Conservation (phyloP, 805 yeast genomes). For the Lachancea mirantina region DNA sequence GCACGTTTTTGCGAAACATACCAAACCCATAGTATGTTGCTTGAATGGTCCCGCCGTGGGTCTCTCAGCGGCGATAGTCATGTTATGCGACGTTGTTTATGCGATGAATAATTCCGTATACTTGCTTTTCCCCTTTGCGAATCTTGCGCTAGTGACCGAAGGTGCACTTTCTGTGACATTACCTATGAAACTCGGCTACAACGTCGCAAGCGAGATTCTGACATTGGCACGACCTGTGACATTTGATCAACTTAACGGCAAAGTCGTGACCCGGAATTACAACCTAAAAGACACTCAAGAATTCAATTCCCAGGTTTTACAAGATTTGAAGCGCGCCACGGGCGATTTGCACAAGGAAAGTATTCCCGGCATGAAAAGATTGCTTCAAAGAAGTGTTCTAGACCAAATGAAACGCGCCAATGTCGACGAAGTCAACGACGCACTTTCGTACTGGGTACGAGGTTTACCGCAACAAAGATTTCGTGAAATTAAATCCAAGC, state of each 20-base stretch:
- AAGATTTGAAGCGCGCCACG: slow-evolving; percentile 33
- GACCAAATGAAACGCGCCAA: slow-evolving; percentile 42
- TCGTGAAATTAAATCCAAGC: slow-evolving; percentile 43
- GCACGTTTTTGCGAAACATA: slow-evolving; percentile 59
- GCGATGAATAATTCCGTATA: slow-evolving; percentile 52
- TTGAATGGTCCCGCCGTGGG: slow-evolving; percentile 88
- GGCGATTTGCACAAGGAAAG: slow-evolving; percentile 36
- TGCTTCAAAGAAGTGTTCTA: slow-evolving; percentile 29
- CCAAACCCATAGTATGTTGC: slow-evolving; percentile 62
- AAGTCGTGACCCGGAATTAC: slow-evolving; percentile 56
- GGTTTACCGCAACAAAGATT: slow-evolving; percentile 73
- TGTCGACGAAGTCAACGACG: slow-evolving; percentile 60
- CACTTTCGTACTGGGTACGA: slow-evolving; percentile 60
- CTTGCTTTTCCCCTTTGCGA: slow-evolving; percentile 69
- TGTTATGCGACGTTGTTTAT: slow-evolving; percentile 71
- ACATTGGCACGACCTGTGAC: slow-evolving; percentile 59
- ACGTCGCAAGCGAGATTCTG: slow-evolving; percentile 65
- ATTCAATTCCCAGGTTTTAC: slow-evolving; percentile 39
- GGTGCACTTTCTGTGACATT: slow-evolving; percentile 69
- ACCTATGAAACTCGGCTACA: slow-evolving; percentile 62
- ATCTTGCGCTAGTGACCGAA: slow-evolving; percentile 76
- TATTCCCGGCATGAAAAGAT: slow-evolving; percentile 37
- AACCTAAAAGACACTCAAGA: slow-evolving; percentile 36
- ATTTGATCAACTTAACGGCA: slow-evolving; percentile 53
- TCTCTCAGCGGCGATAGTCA: slow-evolving; percentile 61